phyloP scores from a whole-genome alignment of 2,329 filamentous ascomycete species.

The Acrocalymma vagum region DNA sequence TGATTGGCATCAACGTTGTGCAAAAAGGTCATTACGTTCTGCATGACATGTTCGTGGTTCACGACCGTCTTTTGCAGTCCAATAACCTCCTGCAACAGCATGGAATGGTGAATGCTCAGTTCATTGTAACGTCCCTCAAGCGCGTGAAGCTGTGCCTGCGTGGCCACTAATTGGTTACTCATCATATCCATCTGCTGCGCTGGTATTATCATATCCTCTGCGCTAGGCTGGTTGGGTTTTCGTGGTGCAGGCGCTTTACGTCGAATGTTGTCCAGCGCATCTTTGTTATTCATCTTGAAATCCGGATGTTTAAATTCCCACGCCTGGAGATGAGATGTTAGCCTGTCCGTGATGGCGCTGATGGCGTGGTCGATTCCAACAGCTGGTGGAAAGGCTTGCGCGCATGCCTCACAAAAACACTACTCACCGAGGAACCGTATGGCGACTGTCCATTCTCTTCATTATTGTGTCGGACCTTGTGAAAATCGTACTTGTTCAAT shows the following conservation, averaged over 20 bases:
- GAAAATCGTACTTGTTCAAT: constrained; percentile 97
- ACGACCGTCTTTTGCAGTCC: constrained; percentile 75
- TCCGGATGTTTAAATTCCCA: constrained; percentile 99
- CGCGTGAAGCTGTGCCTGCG: constrained; percentile 89
- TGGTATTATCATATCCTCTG: constrained; percentile 77
- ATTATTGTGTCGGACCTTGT: constrained; percentile 93
- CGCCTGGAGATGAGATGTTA: constrained; percentile 62
- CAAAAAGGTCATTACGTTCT: constrained; percentile 74
- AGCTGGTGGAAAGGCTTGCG: constrained; percentile 2
- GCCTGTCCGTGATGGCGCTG: too few relatives aligned
- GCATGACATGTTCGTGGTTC: constrained; percentile 76
- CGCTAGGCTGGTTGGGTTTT: constrained; percentile 64
- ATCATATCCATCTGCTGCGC: constrained; percentile 89
- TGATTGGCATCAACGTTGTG: constrained; percentile 71
- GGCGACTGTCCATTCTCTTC: constrained; percentile 84
- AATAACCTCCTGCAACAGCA: constrained; percentile 70
- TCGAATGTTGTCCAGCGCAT: constrained; percentile 94
- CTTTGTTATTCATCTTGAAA: constrained; percentile 94
- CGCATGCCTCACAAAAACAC: constrained; percentile 4
- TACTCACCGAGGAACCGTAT: constrained; percentile 78
- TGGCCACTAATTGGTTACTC: constrained; percentile 86
- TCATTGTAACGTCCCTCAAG: constrained; percentile 87
- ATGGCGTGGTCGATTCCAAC: too few relatives aligned
- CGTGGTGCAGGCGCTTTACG: constrained; percentile 92
- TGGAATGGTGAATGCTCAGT: constrained; percentile 71